Evolutionary conservation across 2,329 filamentous ascomycete genomes (phyloP).

Genomic region (Torrubiella hemipterigena): DNA sequence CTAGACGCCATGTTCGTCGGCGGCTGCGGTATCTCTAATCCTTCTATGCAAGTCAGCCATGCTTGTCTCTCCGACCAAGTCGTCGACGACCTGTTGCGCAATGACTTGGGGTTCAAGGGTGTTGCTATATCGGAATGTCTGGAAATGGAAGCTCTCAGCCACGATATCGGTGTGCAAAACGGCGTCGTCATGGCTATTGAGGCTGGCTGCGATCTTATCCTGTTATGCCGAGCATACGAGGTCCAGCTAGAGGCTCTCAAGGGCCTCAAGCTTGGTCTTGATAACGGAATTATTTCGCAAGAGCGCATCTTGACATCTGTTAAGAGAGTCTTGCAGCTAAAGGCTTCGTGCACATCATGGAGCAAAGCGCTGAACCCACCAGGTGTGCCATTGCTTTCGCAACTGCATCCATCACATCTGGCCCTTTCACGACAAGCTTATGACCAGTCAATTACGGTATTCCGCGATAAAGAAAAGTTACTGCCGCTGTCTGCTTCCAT

Average conservation of each 20-base stretch:
- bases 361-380: conserved; percentile 79
- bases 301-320: conserved; percentile 72
- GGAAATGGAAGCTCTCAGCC: conserved; percentile 91
- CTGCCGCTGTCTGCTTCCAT: conserved; percentile 74
- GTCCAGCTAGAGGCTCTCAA: conserved; percentile 87
- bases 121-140: conserved; percentile 92
- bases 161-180: conserved; percentile 93
- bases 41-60: conserved; percentile 89
- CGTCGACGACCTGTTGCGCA: conserved; percentile 78
- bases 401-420: conserved; percentile 72
- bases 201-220: conserved; percentile 83
- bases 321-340: conserved; percentile 65
- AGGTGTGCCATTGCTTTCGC: conserved; percentile 63
- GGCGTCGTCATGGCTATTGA: conserved; percentile 97
- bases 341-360: conserved; percentile 81
- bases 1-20: conserved; percentile 94
- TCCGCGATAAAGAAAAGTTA: conserved; percentile 76
- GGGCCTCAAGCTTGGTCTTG: conserved; percentile 76
- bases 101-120: conserved; percentile 78
- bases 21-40: conserved; percentile 83
- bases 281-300: conserved; percentile 79
- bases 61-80: conserved; percentile 89
- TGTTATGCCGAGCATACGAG: conserved; percentile 78
- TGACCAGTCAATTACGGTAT: conserved; percentile 84
- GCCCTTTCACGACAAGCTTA: conserved; percentile 76